phyloP scores from a whole-genome alignment of 768 basidiomycete species.

The Mycena metata region DNA sequence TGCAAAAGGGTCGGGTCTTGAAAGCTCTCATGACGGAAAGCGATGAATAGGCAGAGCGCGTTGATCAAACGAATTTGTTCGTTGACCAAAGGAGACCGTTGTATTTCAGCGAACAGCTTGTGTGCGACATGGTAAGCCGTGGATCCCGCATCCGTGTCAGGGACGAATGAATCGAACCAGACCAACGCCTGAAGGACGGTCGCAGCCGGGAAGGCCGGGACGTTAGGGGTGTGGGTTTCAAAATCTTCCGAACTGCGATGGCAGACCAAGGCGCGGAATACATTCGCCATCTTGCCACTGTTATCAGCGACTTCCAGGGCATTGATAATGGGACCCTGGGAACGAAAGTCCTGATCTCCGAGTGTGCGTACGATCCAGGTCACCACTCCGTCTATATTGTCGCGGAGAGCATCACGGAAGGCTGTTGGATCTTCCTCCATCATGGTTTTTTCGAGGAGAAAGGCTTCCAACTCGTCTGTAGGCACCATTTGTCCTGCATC shows the following conservation, averaged over 20 bases:
- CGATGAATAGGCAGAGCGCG: conserved; percentile 79
- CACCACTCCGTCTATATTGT: conserved; percentile 70
- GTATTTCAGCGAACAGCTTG: conserved; percentile 75
- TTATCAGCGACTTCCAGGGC: conserved; percentile 57
- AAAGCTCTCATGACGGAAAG: conserved; percentile 70
- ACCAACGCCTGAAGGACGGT: conserved; percentile 67
- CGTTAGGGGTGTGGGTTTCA: conserved; percentile 71
- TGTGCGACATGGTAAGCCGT: conserved; percentile 85
- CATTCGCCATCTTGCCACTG: conserved; percentile 52
- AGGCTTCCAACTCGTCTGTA: conserved; percentile 48
- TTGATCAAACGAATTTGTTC: conserved; percentile 86
- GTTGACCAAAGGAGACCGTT: conserved; percentile 80
- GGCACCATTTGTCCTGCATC: conserved; percentile 37
- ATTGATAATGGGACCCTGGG: conserved; percentile 61
- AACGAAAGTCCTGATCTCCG: conserved; percentile 75
- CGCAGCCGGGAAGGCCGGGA: conserved; percentile 67
- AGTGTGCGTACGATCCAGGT: conserved; percentile 72
- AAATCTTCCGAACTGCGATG: conserved; percentile 66
- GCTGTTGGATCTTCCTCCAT: conserved; percentile 44
- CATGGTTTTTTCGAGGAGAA: conserved; percentile 52
- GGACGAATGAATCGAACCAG: conserved; percentile 67
- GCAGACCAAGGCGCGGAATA: conserved; percentile 65
- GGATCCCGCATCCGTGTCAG: conserved; percentile 61
- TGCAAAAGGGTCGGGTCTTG: conserved; percentile 72
- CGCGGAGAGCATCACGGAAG: conserved; percentile 53